phyloP scores from a whole-genome alignment of 2,329 filamentous ascomycete genomes.

The Pestalotiopsis sp. region DNA sequence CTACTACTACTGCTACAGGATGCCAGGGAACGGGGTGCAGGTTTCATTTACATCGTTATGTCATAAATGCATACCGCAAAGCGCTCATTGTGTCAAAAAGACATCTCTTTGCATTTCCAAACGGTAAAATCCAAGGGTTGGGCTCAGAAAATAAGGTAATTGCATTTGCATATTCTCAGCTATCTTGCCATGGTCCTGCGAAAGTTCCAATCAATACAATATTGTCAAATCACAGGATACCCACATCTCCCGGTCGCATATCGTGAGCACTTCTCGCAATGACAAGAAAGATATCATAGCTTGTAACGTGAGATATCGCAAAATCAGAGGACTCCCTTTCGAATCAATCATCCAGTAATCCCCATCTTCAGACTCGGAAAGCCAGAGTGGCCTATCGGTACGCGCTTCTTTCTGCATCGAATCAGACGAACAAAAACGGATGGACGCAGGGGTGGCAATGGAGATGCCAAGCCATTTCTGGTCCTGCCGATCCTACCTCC shows the following conservation, averaged over 20 bases:
- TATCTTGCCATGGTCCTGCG: neutral
- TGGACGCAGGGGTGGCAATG: neutral
- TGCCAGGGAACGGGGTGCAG: too few species aligned
- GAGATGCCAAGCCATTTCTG: neutral
- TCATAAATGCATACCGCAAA: too few species aligned
- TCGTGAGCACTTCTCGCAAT: too few species aligned
- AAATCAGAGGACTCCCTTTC: neutral
- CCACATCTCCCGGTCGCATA: too few species aligned
- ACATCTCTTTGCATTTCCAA: neutral
- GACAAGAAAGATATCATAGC: too few species aligned
- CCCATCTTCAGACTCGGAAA: neutral
- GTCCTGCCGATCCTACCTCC: constrained; percentile 6
- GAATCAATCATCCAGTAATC: neutral
- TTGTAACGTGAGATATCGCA: neutral
- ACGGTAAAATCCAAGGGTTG: neutral
- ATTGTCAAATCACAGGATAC: too few species aligned
- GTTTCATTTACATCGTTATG: too few species aligned
- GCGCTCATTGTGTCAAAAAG: too few species aligned
- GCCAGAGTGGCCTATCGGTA: neutral
- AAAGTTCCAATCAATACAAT: too few species aligned
- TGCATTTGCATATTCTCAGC: neutral
- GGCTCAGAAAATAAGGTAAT: neutral
- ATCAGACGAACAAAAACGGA: neutral
- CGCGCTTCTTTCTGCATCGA: neutral
- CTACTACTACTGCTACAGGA: too few species aligned